Evolutionary conservation across 2,329 filamentous ascomycete species (phyloP).

Genomic region (Penicillium janthinellum): DNA sequence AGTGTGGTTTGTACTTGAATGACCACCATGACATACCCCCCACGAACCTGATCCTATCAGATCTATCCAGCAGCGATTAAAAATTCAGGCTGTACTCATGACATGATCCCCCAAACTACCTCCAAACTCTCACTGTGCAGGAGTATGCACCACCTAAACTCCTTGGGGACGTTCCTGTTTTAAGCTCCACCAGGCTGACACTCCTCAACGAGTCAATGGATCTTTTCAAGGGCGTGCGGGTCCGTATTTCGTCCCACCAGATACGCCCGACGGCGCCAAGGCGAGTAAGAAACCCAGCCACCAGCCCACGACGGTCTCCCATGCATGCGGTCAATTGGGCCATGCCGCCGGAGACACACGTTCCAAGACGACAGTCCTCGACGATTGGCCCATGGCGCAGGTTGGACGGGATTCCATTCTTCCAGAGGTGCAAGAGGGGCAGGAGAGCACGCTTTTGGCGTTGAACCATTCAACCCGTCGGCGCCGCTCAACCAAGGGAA

Average conservation of each 20-base stretch:
- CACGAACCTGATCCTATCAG: too few species aligned
- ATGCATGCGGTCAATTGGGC: conserved; percentile 3
- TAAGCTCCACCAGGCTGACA: neutral
- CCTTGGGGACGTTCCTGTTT: neutral
- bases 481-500: neutral
- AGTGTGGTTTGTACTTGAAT: too few species aligned
- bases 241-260: neutral
- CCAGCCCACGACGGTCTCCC: neutral
- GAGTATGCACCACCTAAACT: neutral
- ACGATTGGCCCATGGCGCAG: neutral
- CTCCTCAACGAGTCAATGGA: neutral
- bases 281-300: neutral
- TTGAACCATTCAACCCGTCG: neutral
- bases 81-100: too few species aligned
- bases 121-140: too few species aligned
- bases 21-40: too few species aligned
- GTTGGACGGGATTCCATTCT: neutral
- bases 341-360: neutral
- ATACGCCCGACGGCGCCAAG: conserved; percentile 3
- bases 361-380: neutral
- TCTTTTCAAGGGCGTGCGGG: neutral
- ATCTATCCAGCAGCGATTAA: neutral
- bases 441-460: neutral
- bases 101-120: too few species aligned
- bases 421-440: neutral